Percentiles rank a stretch among this genome's conserved stretches.
phyloP scores from a whole-genome alignment of 176 grass and related monocot species.

The Zoysia pacifica region DNA sequence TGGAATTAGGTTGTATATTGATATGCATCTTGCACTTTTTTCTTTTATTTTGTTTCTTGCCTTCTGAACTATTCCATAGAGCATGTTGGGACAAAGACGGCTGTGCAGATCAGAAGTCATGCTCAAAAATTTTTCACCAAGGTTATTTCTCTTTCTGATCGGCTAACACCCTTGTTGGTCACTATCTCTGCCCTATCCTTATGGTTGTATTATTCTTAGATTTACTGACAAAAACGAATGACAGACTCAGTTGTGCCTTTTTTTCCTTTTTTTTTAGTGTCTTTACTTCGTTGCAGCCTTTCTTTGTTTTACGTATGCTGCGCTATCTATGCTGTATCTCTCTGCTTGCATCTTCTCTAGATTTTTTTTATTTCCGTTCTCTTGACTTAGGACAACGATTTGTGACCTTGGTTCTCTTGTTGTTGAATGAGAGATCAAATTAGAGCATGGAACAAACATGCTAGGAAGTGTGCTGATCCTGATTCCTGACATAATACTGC shows the following conservation, averaged over 20 bases:
- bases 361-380: constrained; percentile 30
- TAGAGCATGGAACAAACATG: constrained; percentile 16
- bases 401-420: constrained; percentile 9
- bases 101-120: constrained; percentile 97
- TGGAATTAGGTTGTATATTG: constrained; percentile 38
- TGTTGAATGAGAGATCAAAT: constrained; percentile 10
- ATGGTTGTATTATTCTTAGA: constrained; percentile 10
- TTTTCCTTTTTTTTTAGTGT: constrained; percentile 25
- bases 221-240: constrained; percentile 21
- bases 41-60: constrained; percentile 27
- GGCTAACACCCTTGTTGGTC: constrained; percentile 32
- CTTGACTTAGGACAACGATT: neutral
- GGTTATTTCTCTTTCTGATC: constrained; percentile 61
- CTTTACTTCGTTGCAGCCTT: constrained; percentile 10
- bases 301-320: constrained; percentile 3
- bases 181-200: constrained; percentile 18
- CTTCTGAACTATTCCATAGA: constrained; percentile 58
- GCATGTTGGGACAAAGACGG: constrained; percentile 96
- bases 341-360: too few relatives aligned
- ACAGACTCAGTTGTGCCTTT: neutral
- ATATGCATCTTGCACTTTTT: constrained; percentile 40
- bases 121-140: constrained; percentile 99
- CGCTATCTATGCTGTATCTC: too few relatives aligned
- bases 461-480: neutral
- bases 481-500: neutral